Conservation (phyloP, 345 rosid species). For the Salix udensis region DNA sequence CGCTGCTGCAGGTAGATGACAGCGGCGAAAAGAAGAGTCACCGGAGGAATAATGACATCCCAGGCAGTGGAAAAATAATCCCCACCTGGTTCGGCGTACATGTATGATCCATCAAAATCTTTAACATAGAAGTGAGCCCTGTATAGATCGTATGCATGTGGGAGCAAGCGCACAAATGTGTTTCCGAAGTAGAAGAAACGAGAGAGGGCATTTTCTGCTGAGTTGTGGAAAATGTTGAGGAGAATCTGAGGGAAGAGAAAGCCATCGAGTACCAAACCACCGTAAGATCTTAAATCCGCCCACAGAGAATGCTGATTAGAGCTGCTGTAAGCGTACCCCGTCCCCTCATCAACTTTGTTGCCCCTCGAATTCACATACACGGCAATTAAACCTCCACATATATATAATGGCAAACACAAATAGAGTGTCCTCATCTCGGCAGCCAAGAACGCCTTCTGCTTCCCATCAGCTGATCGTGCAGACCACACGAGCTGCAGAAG, state of each 20-base stretch:
- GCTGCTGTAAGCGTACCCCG: neutral
- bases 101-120: constrained; percentile 25
- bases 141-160: constrained; percentile 24
- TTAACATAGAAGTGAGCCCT: constrained; percentile 5
- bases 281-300: constrained; percentile 21
- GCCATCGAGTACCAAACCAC: constrained; percentile 23
- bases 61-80: constrained; percentile 45
- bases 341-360: neutral
- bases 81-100: constrained; percentile 34
- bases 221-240: constrained; percentile 25
- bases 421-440: constrained; percentile 25
- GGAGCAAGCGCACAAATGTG: constrained; percentile 19
- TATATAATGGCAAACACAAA: constrained; percentile 11
- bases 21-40: constrained; percentile 15
- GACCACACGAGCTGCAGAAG: constrained; percentile 22
- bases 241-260: constrained; percentile 32
- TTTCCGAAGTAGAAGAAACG: constrained; percentile 22
- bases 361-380: constrained; percentile 13
- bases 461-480: constrained; percentile 7
- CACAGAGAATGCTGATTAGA: constrained; percentile 3
- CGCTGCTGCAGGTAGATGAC: constrained; percentile 23
- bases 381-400: constrained; percentile 16
- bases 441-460: constrained; percentile 16
- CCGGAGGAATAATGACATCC: constrained; percentile 34
- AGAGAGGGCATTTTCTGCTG: constrained; percentile 15